These are phyloP conservation scores for Phylloporus arenicola DNA, from an alignment of 768 basidiomycete species.

Conservation along the genomic window DNA sequence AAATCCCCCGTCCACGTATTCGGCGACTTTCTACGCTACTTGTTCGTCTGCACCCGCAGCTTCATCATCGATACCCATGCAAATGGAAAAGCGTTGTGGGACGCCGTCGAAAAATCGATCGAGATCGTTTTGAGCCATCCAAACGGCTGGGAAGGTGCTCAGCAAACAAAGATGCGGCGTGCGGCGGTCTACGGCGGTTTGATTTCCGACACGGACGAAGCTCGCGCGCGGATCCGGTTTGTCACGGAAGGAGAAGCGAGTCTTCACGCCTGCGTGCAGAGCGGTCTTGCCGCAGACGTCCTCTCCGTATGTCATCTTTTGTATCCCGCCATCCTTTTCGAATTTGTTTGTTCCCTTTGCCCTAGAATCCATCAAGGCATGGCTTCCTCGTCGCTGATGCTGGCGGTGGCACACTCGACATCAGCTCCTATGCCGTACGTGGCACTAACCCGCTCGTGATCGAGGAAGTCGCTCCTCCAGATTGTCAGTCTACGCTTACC, in stretches of 20 bases:
- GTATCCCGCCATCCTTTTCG: slow-evolving; percentile 1
- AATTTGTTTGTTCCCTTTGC: slow-evolving; percentile 5
- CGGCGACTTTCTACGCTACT: slow-evolving; percentile 72
- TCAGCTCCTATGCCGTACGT: slow-evolving; percentile 73
- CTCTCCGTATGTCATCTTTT: slow-evolving; percentile 48
- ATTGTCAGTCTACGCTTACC: slow-evolving; percentile 45
- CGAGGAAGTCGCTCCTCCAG: slow-evolving; percentile 78
- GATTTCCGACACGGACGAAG: slow-evolving; percentile 69
- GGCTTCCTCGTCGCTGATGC: slow-evolving; percentile 80
- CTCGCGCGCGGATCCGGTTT: slow-evolving; percentile 67
- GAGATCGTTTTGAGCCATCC: slow-evolving; percentile 77
- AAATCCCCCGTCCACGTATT: slow-evolving; percentile 72
- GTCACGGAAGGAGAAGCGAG: slow-evolving; percentile 84
- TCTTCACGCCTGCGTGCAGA: slow-evolving; percentile 74
- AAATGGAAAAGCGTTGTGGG: slow-evolving; percentile 65
- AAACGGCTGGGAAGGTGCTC: slow-evolving; percentile 76
- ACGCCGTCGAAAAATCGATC: slow-evolving; percentile 60
- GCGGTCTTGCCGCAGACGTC: slow-evolving; percentile 71
- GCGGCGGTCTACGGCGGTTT: slow-evolving; percentile 68
- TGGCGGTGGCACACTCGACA: slow-evolving; percentile 76
- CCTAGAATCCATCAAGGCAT: slow-evolving; percentile 64
- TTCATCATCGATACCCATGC: slow-evolving; percentile 83
- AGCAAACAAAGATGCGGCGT: slow-evolving; percentile 72
- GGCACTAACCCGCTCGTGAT: slow-evolving; percentile 67
- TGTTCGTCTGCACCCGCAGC: slow-evolving; percentile 65